phyloP scores from a whole-genome alignment of 352 stramenopile species.

The Pythium aristosporum region DNA sequence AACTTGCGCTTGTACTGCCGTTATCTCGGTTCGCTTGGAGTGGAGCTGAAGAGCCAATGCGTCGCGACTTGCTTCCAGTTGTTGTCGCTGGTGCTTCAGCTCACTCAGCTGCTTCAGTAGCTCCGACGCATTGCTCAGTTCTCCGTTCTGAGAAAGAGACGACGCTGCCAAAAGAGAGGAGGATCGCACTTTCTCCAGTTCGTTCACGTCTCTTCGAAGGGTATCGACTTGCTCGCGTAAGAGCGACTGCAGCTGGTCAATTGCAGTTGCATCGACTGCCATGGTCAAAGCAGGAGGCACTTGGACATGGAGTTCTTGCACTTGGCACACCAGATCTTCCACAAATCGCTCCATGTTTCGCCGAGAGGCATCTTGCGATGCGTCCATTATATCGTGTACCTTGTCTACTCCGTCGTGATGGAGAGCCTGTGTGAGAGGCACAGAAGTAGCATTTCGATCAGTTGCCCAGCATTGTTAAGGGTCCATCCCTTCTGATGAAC shows the following conservation, averaged over 20 bases:
- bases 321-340: constrained; percentile 30
- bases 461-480: not conserved
- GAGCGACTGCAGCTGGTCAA: constrained; percentile 28
- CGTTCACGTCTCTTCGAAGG: constrained; percentile 16
- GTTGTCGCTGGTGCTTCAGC: constrained; percentile 17
- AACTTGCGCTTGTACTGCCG: not conserved
- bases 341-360: constrained; percentile 32
- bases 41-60: constrained; percentile 4
- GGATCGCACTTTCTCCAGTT: constrained; percentile 16
- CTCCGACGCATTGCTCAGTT: not conserved
- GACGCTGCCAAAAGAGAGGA: not conserved
- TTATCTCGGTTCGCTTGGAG: not conserved
- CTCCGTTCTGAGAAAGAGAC: not conserved
- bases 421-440: not conserved
- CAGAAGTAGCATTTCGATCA: not conserved
- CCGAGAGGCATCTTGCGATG: constrained; percentile 7
- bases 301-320: constrained; percentile 25
- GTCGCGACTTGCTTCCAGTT: constrained; percentile 20
- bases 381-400: not conserved
- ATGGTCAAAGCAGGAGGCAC: constrained; percentile 23
- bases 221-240: constrained; percentile 12
- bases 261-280: constrained; percentile 10
- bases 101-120: constrained; percentile 15
- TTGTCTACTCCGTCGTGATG: not conserved
- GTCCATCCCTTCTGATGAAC: not conserved